A percentile compares a stretch with the other conserved stretches of the same genome.
phyloP scores from a whole-genome alignment of 805 yeast species.

The Kregervanrija pseudodelftensis region DNA sequence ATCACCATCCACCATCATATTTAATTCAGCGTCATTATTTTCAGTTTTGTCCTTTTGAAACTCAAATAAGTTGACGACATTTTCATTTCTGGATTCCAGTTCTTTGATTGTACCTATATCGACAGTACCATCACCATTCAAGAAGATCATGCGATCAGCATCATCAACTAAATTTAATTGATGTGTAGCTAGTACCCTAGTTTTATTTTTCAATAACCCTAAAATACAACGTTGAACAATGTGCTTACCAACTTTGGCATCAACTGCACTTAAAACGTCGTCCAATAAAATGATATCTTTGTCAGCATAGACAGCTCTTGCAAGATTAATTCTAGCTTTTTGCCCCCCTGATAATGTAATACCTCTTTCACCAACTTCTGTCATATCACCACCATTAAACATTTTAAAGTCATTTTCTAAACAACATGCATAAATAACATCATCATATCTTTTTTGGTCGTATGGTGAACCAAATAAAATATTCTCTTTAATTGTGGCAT shows the following conservation, averaged over 20 bases:
- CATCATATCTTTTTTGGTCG: constrained; percentile 43
- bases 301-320: constrained; percentile 61
- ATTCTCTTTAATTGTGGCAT: constrained; percentile 69
- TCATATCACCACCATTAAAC: constrained; percentile 66
- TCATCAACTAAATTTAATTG: constrained; percentile 63
- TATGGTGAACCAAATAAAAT: constrained; percentile 58
- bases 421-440: constrained; percentile 59
- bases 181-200: constrained; percentile 78
- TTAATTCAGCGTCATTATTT: constrained; percentile 1
- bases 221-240: constrained; percentile 53
- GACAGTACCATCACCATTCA: constrained; percentile 58
- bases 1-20: neutral
- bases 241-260: constrained; percentile 58
- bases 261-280: constrained; percentile 66
- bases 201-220: constrained; percentile 49
- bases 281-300: constrained; percentile 54
- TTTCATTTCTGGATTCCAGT: constrained; percentile 32
- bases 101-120: constrained; percentile 56
- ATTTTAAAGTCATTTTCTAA: constrained; percentile 56
- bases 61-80: constrained; percentile 35
- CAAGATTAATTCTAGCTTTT: constrained; percentile 67
- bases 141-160: constrained; percentile 64
- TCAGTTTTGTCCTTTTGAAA: constrained; percentile 28
- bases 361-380: constrained; percentile 83
- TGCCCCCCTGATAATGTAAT: constrained; percentile 84